Evolutionary conservation across 108 stramenopile species (phyloP).

Genomic region (Cyclotella atomus): DNA sequence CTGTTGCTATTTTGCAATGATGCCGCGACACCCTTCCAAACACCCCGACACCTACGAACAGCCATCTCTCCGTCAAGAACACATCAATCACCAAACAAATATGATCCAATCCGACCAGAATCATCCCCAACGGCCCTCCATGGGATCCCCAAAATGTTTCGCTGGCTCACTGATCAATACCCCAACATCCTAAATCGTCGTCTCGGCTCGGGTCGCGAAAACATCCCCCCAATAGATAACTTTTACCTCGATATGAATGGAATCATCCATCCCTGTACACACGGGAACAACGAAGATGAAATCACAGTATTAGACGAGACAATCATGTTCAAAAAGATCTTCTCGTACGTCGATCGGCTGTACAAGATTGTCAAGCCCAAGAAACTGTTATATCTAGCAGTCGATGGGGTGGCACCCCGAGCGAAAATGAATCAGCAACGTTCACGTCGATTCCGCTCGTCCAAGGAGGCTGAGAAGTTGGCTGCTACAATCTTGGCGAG

Average conservation of each 20-base stretch:
- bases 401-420: constrained; percentile 98
- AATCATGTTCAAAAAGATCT: constrained; percentile 98
- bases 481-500: constrained; percentile 86
- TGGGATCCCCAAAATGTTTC: constrained; percentile 99
- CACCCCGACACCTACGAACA: constrained; percentile 8
- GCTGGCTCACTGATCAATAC: constrained; percentile 99
- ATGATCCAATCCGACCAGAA: no score
- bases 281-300: constrained; percentile 86
- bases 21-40: constrained; percentile 25
- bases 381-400: constrained; percentile 92
- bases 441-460: constrained; percentile 92
- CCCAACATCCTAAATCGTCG: constrained; percentile 95
- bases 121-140: constrained; percentile 31
- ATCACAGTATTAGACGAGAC: constrained; percentile 90
- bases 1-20: neutral
- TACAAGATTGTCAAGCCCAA: constrained; percentile 93
- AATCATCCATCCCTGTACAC: constrained; percentile 99
- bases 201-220: constrained; percentile 41
- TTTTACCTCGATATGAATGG: constrained; percentile 99
- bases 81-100: neutral
- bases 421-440: constrained; percentile 99
- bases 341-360: constrained; percentile 92
- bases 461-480: constrained; percentile 91
- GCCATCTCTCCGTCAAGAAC: no score
- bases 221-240: constrained; percentile 79